Evolutionary conservation across 2,329 filamentous ascomycete species (phyloP), one percentile per base, ranked within the genome.

Genomic region (Stachybotrys echinatus): DNA sequence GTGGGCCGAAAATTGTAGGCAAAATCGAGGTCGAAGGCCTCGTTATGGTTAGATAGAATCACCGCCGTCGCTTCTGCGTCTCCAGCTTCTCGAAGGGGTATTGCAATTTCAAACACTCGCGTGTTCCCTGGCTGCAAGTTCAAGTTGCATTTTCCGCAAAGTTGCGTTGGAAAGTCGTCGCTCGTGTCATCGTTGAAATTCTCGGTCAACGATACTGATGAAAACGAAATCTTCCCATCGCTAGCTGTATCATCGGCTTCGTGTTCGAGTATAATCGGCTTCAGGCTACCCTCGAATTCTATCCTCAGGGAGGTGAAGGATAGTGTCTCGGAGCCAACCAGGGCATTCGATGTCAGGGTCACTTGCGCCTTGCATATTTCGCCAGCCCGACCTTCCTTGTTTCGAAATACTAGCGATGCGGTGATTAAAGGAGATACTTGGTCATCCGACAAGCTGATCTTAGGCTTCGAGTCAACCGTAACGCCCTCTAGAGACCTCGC

Each of bases 31-130:
- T 79, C 74, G 57, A 92, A 95, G 1, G 74, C 67, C 1, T 85
- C 77, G 14, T 80, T 81, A 23, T 80, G 73, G n/a, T 94, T 68
- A 1, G 74, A 70, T 23, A 95, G 70, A 1, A 74, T 79, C 10
- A 87, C 79, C 2, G 81, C 83, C 5, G 79, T 75, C 4, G 88
- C 83, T 45, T 77, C 81, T 1, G 87, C 84, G 50, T 89, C 81
- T n/a, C 90, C 91, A 3, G 91, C 83, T 67, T 96, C 92, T 51
- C 90, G 83, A 17, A 96, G 77, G 2, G 85, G 81, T 51, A 90
- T 80, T 8, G 77, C 79, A 58, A 96, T 76, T 57, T 88, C 82
- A 54, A 88, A 86, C 1, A 92, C 80, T 48, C 80, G 83, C 8
- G 77, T 87, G 53, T 88, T 80, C 1, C 83, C 84, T 14, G 90